Conservation (phyloP, 257 asterid genomes). For the Nemophila menziesii region DNA sequence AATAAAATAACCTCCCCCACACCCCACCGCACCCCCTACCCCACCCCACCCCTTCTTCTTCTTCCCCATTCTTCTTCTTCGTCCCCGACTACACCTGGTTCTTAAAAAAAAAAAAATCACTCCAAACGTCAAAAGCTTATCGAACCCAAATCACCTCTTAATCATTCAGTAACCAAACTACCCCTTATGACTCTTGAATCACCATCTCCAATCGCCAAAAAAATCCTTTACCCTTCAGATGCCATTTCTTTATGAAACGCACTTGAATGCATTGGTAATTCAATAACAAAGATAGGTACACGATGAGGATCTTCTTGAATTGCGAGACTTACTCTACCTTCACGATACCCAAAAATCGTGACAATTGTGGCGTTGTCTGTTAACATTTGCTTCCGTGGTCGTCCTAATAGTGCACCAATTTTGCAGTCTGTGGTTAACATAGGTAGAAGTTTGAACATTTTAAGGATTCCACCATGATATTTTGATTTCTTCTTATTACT, state of each 20-base stretch:
- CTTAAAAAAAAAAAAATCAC: no score
- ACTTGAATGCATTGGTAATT: constrained; percentile 58
- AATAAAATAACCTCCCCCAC: no score
- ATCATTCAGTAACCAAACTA: no score
- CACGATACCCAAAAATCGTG: constrained; percentile 68
- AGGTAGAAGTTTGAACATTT: constrained; percentile 82
- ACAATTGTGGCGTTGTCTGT: constrained; percentile 66
- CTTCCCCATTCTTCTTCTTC: no score
- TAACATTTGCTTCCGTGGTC: constrained; percentile 46
- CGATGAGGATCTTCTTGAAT: constrained; percentile 87
- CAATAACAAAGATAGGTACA: constrained; percentile 59
- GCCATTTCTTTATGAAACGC: constrained; percentile 77
- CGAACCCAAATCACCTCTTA: no score
- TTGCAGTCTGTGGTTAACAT: constrained; percentile 85
- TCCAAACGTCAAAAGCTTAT: no score
- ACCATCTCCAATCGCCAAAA: no score
- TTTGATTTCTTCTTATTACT: constrained; percentile 26
- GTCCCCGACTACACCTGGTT: no score
- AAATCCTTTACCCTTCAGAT: no score
- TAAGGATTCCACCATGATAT: constrained; percentile 45
- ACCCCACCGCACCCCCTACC: no score
- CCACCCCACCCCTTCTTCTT: no score
- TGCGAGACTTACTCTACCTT: constrained; percentile 51
- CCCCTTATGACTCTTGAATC: no score
- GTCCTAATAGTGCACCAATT: constrained; percentile 63